Conservation (phyloP, 2,329 filamentous ascomycete species). For the Colletotrichum chrysophilum region DNA sequence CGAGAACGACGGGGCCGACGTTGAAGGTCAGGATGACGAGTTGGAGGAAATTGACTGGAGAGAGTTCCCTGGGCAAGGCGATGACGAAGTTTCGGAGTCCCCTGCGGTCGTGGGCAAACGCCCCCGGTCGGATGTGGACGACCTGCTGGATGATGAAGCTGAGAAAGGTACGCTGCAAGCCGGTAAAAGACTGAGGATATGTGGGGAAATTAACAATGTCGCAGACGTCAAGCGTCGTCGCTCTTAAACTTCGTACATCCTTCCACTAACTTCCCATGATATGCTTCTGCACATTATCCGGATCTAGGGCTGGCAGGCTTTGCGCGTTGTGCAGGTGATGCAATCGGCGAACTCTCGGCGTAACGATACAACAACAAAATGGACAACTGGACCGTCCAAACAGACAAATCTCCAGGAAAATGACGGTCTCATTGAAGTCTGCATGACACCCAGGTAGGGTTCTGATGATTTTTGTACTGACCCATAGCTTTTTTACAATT, state of each 20-base stretch:
- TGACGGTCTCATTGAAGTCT: background rate
- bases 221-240: conserved; percentile 31
- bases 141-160: conserved; percentile 22
- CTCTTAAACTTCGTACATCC: conserved; percentile 15
- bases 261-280: conserved; percentile 9
- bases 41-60: conserved; percentile 31
- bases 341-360: background rate
- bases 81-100: conserved; percentile 11
- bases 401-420: background rate
- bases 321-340: background rate
- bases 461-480: conserved; percentile 10
- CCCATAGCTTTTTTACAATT: background rate
- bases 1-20: background rate
- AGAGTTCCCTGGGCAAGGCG: conserved; percentile 26
- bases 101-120: conserved; percentile 24
- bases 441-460: conserved; percentile 16
- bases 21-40: background rate
- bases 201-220: conserved; percentile 6
- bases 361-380: too few relatives aligned
- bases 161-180: conserved; percentile 25
- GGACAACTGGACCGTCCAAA: background rate
- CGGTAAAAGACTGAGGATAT: background rate
- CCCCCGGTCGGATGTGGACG: conserved; percentile 26
- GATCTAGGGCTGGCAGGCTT: background rate
- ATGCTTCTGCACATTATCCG: background rate